A percentile compares a stretch with the other conserved stretches of the same genome.
phyloP scores from a whole-genome alignment of 768 basidiomycete species.

The Tylopilus rubrobrunneus region DNA sequence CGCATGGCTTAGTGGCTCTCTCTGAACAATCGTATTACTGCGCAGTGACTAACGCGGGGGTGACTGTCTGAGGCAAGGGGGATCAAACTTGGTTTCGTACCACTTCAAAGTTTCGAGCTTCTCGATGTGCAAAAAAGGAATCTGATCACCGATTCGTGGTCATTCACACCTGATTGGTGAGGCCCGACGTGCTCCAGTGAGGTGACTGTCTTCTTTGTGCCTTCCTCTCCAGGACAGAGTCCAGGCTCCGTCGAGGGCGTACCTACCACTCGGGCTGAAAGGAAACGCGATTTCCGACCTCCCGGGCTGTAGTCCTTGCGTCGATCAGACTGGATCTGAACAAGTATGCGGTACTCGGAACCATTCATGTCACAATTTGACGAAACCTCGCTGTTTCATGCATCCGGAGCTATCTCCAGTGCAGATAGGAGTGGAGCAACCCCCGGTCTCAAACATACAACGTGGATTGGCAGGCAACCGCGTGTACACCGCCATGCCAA shows the following conservation, averaged over 20 bases:
- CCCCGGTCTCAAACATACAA: constrained; percentile 5
- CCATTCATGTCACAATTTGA: constrained; percentile 11
- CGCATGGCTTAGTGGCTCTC: constrained; percentile 12
- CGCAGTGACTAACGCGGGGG: constrained; percentile 14
- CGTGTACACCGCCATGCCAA: constrained; percentile 18
- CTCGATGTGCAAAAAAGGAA: not conserved
- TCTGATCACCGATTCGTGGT: constrained; percentile 8
- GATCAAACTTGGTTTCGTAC: constrained; percentile 5
- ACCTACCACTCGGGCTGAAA: constrained; percentile 7
- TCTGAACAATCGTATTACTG: constrained; percentile 8
- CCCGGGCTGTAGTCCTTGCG: not conserved
- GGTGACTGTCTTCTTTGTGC: constrained; percentile 7
- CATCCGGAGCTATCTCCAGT: constrained; percentile 7
- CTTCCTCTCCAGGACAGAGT: constrained; percentile 11
- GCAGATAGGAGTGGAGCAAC: constrained; percentile 13
- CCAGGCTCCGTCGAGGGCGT: constrained; percentile 22
- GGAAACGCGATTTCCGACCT: constrained; percentile 14
- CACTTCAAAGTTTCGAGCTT: not conserved
- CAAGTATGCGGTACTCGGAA: constrained; percentile 17
- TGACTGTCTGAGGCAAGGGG: constrained; percentile 8
- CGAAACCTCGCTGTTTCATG: constrained; percentile 9
- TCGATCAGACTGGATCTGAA: constrained; percentile 6
- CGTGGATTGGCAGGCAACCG: constrained; percentile 20
- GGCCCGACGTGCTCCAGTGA: constrained; percentile 8
- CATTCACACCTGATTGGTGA: constrained; percentile 21